phyloP scores from a whole-genome alignment of 148 eudicot species.

The Silene uniflora region DNA sequence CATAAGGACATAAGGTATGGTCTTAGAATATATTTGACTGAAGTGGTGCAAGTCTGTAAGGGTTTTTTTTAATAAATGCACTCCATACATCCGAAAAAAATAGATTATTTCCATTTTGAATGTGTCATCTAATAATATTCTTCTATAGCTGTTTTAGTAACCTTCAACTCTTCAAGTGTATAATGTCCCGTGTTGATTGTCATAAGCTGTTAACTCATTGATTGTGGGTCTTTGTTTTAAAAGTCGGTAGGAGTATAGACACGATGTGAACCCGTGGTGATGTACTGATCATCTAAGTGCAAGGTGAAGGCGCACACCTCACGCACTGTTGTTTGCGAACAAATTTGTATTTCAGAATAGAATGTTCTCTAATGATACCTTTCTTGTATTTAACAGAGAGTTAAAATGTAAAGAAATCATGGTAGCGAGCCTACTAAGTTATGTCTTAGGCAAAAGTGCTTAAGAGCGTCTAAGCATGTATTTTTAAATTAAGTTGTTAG shows the following conservation, averaged over 20 bases:
- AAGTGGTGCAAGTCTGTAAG: not conserved
- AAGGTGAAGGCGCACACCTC: not conserved
- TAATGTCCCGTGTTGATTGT: not conserved
- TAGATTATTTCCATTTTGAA: too few species aligned
- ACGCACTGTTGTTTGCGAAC: not conserved
- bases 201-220: not conserved
- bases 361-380: not conserved
- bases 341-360: not conserved
- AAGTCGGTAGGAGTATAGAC: not conserved
- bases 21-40: not conserved
- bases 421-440: too few species aligned
- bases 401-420: too few species aligned
- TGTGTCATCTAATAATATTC: not conserved
- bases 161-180: not conserved
- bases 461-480: too few species aligned
- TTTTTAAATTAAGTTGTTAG: too few species aligned
- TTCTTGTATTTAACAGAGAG: too few species aligned
- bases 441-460: too few species aligned
- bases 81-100: too few species aligned
- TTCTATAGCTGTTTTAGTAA: not conserved
- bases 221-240: not conserved
- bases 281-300: too few species aligned
- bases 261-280: not conserved
- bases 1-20: conserved; percentile 12
- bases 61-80: not conserved